These are phyloP conservation scores for Tolypocladium amazonense DNA, from an alignment of 2,329 filamentous ascomycete genomes.

Conservation along the genomic window DNA sequence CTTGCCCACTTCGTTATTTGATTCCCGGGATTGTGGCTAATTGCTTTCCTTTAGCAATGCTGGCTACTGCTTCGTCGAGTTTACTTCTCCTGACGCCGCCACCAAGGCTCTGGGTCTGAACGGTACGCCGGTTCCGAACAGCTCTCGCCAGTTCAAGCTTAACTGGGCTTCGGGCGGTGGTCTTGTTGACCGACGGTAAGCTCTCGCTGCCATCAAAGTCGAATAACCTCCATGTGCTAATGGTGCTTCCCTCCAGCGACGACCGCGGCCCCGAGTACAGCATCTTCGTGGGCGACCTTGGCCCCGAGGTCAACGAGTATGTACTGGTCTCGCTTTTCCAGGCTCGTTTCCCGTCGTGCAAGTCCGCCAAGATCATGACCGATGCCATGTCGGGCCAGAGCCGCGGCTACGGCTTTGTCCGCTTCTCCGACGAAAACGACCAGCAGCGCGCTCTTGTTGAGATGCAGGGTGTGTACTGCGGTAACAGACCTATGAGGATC, in stretches of 20 bases:
- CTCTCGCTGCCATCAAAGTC: conserved; percentile 1
- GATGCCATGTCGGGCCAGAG: conserved; percentile 97
- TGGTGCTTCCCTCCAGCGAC: conserved; percentile 45
- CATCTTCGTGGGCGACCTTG: conserved; percentile 96
- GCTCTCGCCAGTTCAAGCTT: conserved; percentile 89
- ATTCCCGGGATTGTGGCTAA: not conserved
- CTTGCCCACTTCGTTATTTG: not conserved
- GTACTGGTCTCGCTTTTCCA: conserved; percentile 96
- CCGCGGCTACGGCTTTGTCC: conserved; percentile 94
- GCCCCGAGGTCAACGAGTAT: conserved; percentile 97
- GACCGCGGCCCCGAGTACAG: conserved; percentile 93
- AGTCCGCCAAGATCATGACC: conserved; percentile 99
- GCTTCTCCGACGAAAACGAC: conserved; percentile 90
- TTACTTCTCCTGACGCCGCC: conserved; percentile 70
- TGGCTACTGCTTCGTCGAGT: conserved; percentile 98
- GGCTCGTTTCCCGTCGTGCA: conserved; percentile 91
- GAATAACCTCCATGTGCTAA: not conserved
- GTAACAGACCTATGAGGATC: conserved; percentile 97
- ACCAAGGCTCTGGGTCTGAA: conserved; percentile 87
- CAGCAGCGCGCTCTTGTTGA: conserved; percentile 92
- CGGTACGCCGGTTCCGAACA: conserved; percentile 85
- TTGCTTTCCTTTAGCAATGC: conserved; percentile 58
- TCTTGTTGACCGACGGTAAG: conserved; percentile 81
- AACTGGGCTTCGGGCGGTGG: conserved; percentile 99
- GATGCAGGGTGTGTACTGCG: conserved; percentile 99